Conservation (phyloP, 2,329 filamentous ascomycete genomes). For the Colletotrichum viniferum region DNA sequence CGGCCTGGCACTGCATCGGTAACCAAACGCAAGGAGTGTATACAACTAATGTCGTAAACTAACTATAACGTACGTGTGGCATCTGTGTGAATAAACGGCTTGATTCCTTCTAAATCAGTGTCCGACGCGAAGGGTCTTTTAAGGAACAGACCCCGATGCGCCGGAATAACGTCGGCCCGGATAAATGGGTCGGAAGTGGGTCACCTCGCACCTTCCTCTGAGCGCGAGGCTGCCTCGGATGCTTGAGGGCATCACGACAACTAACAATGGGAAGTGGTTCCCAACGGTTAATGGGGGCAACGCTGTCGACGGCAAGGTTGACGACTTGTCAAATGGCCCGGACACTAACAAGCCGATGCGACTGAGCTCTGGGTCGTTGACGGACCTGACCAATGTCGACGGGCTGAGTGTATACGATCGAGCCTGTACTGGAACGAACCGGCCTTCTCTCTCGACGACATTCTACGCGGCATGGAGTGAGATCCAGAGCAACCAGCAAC, state of each 20-base stretch:
- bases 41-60: too few relatives aligned
- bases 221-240: too few relatives aligned
- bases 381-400: conserved; percentile 14
- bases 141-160: too few relatives aligned
- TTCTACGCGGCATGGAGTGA: conserved; percentile 39
- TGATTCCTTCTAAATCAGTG: too few relatives aligned
- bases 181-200: too few relatives aligned
- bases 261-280: conserved; percentile 49
- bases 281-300: conserved; percentile 29
- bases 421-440: conserved; percentile 46
- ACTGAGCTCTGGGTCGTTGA: conserved; percentile 32
- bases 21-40: conserved; percentile 46
- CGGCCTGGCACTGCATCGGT: conserved; percentile 49
- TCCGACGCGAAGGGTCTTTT: too few relatives aligned
- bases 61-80: too few relatives aligned
- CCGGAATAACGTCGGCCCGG: too few relatives aligned
- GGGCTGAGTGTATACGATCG: conserved; percentile 38
- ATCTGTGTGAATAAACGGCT: too few relatives aligned
- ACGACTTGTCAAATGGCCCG: conserved; percentile 41
- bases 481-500: conserved; percentile 28
- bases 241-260: too few relatives aligned
- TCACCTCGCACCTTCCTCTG: too few relatives aligned
- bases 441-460: conserved; percentile 43
- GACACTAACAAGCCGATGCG: conserved; percentile 30
- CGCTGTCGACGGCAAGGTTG: conserved; percentile 30